Evolutionary conservation across 2,329 filamentous ascomycete species (phyloP).

Genomic region (Trichoderma endophyticum): DNA sequence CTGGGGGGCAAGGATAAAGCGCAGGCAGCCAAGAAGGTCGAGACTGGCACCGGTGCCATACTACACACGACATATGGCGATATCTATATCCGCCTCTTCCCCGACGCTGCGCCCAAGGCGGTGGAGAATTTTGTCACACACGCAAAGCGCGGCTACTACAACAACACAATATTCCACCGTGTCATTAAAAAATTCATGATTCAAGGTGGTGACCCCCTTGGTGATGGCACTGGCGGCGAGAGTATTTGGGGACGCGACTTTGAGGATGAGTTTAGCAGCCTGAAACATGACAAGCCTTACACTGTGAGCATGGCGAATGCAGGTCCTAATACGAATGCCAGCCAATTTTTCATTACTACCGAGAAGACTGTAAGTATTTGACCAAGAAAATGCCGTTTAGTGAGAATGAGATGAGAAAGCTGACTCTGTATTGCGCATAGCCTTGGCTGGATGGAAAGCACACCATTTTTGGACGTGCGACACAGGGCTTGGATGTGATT

Average conservation of each 20-base stretch:
- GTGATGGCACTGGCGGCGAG: conserved; percentile 82
- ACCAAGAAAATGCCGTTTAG: not conserved
- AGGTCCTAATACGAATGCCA: conserved; percentile 90
- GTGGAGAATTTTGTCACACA: conserved; percentile 98
- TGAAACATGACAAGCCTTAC: conserved; percentile 94
- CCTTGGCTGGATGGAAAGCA: conserved; percentile 96
- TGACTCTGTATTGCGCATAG: conserved; percentile 33
- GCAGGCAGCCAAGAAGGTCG: conserved; percentile 53
- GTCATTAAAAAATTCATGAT: conserved; percentile 99
- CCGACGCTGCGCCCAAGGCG: conserved; percentile 85
- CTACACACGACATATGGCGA: conserved; percentile 93
- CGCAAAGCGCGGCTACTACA: conserved; percentile 87
- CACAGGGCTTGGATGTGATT: conserved; percentile 88
- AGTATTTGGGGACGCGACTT: conserved; percentile 95
- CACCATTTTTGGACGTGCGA: conserved; percentile 89
- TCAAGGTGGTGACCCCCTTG: conserved; percentile 90
- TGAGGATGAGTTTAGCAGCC: conserved; percentile 85
- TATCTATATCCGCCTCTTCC: conserved; percentile 89
- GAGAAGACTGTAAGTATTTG: conserved; percentile 74
- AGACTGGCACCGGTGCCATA: conserved; percentile 75
- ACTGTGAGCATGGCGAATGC: conserved; percentile 98
- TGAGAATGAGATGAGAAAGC: not conserved
- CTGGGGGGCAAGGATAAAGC: conserved; percentile 54
- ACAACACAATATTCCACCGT: conserved; percentile 94
- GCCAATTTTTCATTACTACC: conserved; percentile 97